Conservation (phyloP, 306 rosid genomes). For the Vachellia collinsii region DNA sequence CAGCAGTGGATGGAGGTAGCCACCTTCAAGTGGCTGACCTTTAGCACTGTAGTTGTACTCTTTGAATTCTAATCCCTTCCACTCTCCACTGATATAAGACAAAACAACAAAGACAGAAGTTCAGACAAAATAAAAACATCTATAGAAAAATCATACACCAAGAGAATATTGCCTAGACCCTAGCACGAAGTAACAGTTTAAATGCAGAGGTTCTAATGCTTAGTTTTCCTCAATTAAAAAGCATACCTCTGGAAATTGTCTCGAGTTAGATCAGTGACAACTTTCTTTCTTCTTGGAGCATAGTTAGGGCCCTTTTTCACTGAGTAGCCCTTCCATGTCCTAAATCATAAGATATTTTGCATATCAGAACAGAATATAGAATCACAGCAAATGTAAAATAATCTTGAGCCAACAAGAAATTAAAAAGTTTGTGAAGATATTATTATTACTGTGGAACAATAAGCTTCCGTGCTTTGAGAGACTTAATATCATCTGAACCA, state of each 20-base stretch:
- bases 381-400: not conserved
- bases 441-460: conserved; percentile 68
- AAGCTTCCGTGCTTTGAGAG: conserved; percentile 76
- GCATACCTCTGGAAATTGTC: conserved; percentile 78
- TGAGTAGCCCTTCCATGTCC: conserved; percentile 78
- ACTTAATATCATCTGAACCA: conserved; percentile 66
- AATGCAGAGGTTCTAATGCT: conserved; percentile 9
- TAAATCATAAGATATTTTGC: conserved; percentile 36
- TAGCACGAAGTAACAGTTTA: not conserved
- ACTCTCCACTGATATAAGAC: conserved; percentile 65
- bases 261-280: conserved; percentile 78
- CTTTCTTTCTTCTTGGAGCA: conserved; percentile 80
- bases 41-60: conserved; percentile 82
- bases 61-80: conserved; percentile 85
- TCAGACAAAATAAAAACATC: conserved; percentile 32
- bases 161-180: not conserved
- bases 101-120: conserved; percentile 19
- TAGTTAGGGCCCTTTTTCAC: conserved; percentile 75
- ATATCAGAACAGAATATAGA: conserved; percentile 18
- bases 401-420: not conserved
- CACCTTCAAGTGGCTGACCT: conserved; percentile 87
- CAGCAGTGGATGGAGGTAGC: conserved; percentile 90
- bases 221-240: conserved; percentile 7
- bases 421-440: not conserved
- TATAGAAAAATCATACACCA: conserved; percentile 24